Evolutionary conservation across 495 filamentous ascomycete genomes (phyloP).

Genomic region (Lasiosphaeriaceae sp.): DNA sequence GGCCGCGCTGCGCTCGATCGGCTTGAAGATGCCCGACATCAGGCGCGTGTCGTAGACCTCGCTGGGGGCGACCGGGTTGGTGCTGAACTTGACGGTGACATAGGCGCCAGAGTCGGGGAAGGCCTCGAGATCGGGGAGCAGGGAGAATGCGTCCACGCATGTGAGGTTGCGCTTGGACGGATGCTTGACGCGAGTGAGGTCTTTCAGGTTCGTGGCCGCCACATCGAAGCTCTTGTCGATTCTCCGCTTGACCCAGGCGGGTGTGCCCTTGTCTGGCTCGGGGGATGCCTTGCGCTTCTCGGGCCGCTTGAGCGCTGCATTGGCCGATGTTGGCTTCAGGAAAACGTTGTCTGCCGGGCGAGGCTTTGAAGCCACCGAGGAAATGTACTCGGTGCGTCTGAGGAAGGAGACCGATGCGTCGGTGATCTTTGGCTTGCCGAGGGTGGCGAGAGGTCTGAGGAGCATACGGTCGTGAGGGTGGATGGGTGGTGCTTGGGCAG

Average conservation of each 20-base stretch:
- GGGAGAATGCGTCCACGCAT: conserved; percentile 71
- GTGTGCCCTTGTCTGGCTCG: conserved; percentile 63
- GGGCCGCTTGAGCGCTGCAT: conserved; percentile 33
- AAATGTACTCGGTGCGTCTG: conserved; percentile 93
- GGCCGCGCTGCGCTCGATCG: conserved; percentile 48
- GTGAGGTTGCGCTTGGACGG: conserved; percentile 76
- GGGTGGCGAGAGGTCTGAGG: conserved; percentile 69
- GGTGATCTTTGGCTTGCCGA: conserved; percentile 68
- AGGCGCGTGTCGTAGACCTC: conserved; percentile 72
- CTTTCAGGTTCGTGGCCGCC: conserved; percentile 60
- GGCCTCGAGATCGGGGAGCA: conserved; percentile 84
- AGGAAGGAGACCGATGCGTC: conserved; percentile 84
- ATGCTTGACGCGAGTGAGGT: conserved; percentile 73
- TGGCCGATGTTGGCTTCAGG: conserved; percentile 39
- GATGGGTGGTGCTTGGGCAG: conserved; percentile 60
- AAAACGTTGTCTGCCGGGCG: conserved; percentile 22
- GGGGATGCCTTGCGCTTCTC: conserved; percentile 40
- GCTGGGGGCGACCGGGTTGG: conserved; percentile 64
- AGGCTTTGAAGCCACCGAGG: conserved; percentile 51
- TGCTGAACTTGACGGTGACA: conserved; percentile 82
- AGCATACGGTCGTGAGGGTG: conserved; percentile 81
- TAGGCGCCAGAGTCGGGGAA: conserved; percentile 85
- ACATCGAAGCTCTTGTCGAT: conserved; percentile 83
- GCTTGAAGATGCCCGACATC: conserved; percentile 73
- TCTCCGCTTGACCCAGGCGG: conserved; percentile 73